Evolutionary conservation across 192 early-diverging fungal genomes (phyloP).

Genomic region (Funneliformis mosseae): DNA sequence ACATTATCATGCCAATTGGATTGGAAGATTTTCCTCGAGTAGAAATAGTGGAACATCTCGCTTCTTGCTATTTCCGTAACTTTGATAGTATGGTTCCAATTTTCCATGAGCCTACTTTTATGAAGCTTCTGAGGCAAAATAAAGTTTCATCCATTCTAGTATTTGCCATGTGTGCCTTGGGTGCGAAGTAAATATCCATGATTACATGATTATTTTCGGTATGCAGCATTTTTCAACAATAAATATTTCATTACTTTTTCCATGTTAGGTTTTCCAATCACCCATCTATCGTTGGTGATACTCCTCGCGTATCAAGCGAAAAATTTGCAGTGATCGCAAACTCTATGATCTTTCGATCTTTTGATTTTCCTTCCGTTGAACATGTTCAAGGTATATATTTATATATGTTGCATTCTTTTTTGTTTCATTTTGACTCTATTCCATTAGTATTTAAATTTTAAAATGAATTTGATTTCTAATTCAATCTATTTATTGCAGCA

Average conservation of each 20-base stretch:
- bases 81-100: slow-evolving; percentile 50
- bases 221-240: not conserved
- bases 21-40: slow-evolving; percentile 37
- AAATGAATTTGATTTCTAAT: not conserved
- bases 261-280: slow-evolving; percentile 48
- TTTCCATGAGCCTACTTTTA: slow-evolving; percentile 52
- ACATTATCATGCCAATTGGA: not conserved
- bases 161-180: slow-evolving; percentile 46
- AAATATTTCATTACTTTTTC: not conserved
- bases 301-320: slow-evolving; percentile 54
- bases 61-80: slow-evolving; percentile 52
- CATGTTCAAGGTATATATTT: slow-evolving; percentile 41
- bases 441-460: not conserved
- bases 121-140: slow-evolving; percentile 45
- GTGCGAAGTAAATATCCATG: slow-evolving; percentile 43
- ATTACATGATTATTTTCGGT: too few species aligned
- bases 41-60: slow-evolving; percentile 54
- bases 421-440: not conserved
- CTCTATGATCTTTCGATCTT: slow-evolving; percentile 40
- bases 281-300: slow-evolving; percentile 48
- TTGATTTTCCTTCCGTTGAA: slow-evolving; percentile 52
- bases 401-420: too few species aligned
- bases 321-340: slow-evolving; percentile 53
- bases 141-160: slow-evolving; percentile 52
- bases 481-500: slow-evolving; percentile 17